A percentile compares a stretch with the other conserved stretches of the same genome.
Evolutionary conservation across 139 green algal species (phyloP).

Genomic region (Diplosphaera chodatii): DNA sequence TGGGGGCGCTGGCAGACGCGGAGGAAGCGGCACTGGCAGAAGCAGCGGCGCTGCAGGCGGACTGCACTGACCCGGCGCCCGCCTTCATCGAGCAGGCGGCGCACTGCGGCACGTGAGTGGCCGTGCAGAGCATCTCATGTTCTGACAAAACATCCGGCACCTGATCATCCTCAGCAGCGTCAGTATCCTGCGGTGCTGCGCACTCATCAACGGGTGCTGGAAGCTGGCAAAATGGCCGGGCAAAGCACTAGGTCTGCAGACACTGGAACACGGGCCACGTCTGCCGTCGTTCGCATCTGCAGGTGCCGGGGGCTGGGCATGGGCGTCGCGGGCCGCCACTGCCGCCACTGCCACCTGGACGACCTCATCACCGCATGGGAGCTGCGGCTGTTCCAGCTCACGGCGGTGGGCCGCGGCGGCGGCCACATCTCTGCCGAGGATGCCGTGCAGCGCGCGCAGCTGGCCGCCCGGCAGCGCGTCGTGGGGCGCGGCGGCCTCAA

Average conservation of each 20-base stretch:
- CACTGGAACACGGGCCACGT: too few relatives aligned
- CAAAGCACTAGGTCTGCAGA: too few relatives aligned
- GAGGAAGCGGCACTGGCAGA: conserved; percentile 12
- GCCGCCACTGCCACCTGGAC: conserved; percentile 72
- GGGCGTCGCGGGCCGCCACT: conserved; percentile 41
- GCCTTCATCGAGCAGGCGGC: conserved; percentile 37
- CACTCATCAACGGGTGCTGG: too few relatives aligned
- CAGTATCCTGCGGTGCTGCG: too few relatives aligned
- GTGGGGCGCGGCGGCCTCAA: conserved; percentile 46
- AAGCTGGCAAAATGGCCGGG: too few relatives aligned
- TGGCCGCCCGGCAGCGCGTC: conserved; percentile 20
- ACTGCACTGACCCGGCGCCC: not conserved
- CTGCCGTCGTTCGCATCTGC: conserved; percentile 4
- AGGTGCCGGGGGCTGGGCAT: conserved; percentile 38
- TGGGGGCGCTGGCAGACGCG: conserved; percentile 25
- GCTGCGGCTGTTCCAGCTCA: conserved; percentile 58
- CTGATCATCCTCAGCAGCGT: too few relatives aligned
- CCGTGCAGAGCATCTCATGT: too few relatives aligned
- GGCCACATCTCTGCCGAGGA: conserved; percentile 51
- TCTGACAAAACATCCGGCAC: too few relatives aligned
- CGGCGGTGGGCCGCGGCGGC: conserved; percentile 16
- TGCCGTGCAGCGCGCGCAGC: conserved; percentile 31
- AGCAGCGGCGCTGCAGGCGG: conserved; percentile 15
- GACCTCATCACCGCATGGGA: conserved; percentile 57
- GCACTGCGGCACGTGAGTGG: conserved; percentile 13